Conservation (phyloP, 805 yeast genomes). For the Hanseniaspora lindneri region DNA sequence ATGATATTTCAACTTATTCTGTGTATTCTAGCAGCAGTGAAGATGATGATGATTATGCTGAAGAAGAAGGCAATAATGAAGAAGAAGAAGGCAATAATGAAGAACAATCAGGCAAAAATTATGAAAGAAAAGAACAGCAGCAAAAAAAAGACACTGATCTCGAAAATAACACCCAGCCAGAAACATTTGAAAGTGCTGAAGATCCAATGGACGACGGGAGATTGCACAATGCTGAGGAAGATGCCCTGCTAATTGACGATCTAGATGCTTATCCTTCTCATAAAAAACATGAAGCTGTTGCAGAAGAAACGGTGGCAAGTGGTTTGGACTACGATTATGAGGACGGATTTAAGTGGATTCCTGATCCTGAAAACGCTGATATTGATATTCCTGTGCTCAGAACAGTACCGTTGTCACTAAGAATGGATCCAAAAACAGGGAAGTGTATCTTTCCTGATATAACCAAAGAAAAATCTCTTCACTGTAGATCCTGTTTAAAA, state of each 20-base stretch:
- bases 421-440: conserved; percentile 20
- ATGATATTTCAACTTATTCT: conserved; percentile 2
- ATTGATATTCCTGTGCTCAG: conserved; percentile 24
- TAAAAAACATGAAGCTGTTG: conserved; percentile 20
- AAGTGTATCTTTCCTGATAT: conserved; percentile 30
- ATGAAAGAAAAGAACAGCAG: too few species aligned
- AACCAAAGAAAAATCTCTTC: conserved; percentile 35
- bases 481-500: conserved; percentile 45
- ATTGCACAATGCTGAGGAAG: conserved; percentile 14
- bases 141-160: too few species aligned
- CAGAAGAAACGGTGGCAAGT: conserved; percentile 19
- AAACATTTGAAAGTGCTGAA: background rate
- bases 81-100: background rate
- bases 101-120: too few species aligned
- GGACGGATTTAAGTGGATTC: background rate
- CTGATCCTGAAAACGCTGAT: conserved; percentile 18
- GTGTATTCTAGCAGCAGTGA: conserved; percentile 29
- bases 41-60: conserved; percentile 29
- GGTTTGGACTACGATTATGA: conserved; percentile 17
- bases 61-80: background rate
- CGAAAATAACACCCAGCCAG: too few species aligned
- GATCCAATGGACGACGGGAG: conserved; percentile 15
- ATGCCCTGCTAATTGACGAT: conserved; percentile 13
- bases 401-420: conserved; percentile 4
- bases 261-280: conserved; percentile 16